phyloP scores from a whole-genome alignment of 345 rosid species.

The Ceriops tagal region DNA sequence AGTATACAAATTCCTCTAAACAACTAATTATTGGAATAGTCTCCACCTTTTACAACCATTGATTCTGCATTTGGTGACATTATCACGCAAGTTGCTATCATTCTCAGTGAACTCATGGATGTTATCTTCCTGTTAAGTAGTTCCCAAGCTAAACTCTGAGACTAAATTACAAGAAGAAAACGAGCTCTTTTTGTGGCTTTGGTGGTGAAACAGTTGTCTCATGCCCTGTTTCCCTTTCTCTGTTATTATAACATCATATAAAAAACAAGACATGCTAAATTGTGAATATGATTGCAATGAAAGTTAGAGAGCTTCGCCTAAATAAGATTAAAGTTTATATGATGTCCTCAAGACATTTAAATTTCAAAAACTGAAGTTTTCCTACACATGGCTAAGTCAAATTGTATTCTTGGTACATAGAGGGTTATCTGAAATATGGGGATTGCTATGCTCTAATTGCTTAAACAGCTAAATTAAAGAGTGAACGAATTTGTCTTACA shows the following conservation, averaged over 20 bases:
- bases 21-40: background rate
- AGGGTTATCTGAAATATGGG: too few relatives aligned
- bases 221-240: too few relatives aligned
- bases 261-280: too few relatives aligned
- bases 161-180: too few relatives aligned
- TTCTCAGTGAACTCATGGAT: background rate
- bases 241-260: too few relatives aligned
- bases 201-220: background rate
- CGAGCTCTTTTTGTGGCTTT: background rate
- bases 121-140: background rate
- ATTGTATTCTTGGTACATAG: too few relatives aligned
- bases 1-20: background rate
- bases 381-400: too few relatives aligned
- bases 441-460: background rate
- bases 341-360: too few relatives aligned
- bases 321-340: too few relatives aligned
- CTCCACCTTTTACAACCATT: background rate
- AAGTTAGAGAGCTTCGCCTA: too few relatives aligned
- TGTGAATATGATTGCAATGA: too few relatives aligned
- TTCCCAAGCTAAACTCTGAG: background rate
- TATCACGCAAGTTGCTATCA: background rate
- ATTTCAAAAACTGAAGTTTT: too few relatives aligned
- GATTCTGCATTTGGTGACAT: background rate
- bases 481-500: constrained; percentile 17
- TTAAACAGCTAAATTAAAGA: background rate